Percentiles rank a stretch among this genome's conserved stretches.
Conservation (phyloP, 228 moss, liverwort and hornwort genomes). For the Sphagnum fallax region DNA sequence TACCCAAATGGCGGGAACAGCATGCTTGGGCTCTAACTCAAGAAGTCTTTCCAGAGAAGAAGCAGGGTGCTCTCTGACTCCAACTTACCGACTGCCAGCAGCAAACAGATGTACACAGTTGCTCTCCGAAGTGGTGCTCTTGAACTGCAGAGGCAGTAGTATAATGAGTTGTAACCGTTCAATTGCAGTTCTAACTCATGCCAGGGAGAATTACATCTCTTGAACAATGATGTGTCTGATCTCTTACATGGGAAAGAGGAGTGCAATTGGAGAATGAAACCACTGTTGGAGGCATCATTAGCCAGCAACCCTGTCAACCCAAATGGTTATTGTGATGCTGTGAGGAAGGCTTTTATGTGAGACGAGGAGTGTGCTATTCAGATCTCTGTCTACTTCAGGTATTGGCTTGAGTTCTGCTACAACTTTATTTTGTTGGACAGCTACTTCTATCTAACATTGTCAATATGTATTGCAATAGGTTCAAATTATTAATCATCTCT, state of each 20-base stretch:
- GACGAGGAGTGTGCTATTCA: neutral
- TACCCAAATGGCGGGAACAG: constrained; percentile 48
- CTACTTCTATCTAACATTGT: neutral
- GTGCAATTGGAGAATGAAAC: neutral
- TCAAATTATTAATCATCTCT: neutral
- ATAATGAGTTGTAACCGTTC: neutral
- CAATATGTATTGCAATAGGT: neutral
- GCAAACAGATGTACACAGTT: neutral
- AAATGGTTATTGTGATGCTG: neutral
- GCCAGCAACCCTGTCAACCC: neutral
- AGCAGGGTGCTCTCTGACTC: neutral
- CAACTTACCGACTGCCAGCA: no score
- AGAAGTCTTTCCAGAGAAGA: constrained; percentile 18
- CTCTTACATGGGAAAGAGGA: neutral
- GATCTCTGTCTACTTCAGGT: neutral
- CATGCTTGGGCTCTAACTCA: constrained; percentile 23
- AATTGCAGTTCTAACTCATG: neutral
- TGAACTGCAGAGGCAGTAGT: neutral
- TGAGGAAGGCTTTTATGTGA: neutral
- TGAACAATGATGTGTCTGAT: neutral
- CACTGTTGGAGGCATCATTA: neutral
- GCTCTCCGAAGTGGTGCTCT: neutral
- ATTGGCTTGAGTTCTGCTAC: neutral
- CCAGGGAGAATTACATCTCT: neutral
- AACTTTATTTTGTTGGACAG: neutral